Evolutionary conservation across 2,329 filamentous ascomycete genomes (phyloP).

Genomic region (Cladorrhinum sp.): DNA sequence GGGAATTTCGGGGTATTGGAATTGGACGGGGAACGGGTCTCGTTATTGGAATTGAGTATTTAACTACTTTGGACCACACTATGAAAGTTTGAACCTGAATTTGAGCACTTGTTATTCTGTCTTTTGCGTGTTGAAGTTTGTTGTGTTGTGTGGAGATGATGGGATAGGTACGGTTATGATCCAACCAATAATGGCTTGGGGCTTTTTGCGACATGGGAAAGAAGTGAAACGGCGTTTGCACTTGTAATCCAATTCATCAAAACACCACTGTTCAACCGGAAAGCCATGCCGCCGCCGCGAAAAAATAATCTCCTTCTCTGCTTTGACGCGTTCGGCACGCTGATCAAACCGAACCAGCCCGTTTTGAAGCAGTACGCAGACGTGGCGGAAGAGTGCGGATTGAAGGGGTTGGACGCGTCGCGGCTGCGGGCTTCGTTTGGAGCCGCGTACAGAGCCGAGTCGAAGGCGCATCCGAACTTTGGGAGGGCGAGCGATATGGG

Average conservation of each 20-base stretch:
- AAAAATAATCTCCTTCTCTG: slow-evolving; percentile 46
- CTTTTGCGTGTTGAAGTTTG: too few species aligned
- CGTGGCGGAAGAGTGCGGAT: slow-evolving; percentile 49
- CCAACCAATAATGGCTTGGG: too few species aligned
- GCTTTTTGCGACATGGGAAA: too few species aligned
- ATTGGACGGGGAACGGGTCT: not conserved
- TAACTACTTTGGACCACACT: too few species aligned
- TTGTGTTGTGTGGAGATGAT: too few species aligned
- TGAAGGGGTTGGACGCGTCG: slow-evolving; percentile 41
- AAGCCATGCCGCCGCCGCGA: too few species aligned
- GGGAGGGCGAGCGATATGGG: slow-evolving; percentile 51
- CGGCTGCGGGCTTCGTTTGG: slow-evolving; percentile 36
- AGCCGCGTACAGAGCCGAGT: slow-evolving; percentile 47
- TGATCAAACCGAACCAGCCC: slow-evolving; percentile 51
- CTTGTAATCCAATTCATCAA: too few species aligned
- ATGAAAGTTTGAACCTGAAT: too few species aligned
- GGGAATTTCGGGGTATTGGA: not conserved
- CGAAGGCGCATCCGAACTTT: slow-evolving; percentile 54
- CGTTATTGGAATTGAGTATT: not conserved
- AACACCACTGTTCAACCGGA: not conserved
- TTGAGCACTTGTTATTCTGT: too few species aligned
- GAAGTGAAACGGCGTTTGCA: too few species aligned
- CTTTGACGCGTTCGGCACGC: slow-evolving; percentile 64
- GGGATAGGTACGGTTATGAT: too few species aligned
- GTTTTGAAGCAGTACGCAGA: slow-evolving; percentile 53